Conservation (phyloP, 2,329 filamentous ascomycete species). For the Acrocalymma vagum region DNA sequence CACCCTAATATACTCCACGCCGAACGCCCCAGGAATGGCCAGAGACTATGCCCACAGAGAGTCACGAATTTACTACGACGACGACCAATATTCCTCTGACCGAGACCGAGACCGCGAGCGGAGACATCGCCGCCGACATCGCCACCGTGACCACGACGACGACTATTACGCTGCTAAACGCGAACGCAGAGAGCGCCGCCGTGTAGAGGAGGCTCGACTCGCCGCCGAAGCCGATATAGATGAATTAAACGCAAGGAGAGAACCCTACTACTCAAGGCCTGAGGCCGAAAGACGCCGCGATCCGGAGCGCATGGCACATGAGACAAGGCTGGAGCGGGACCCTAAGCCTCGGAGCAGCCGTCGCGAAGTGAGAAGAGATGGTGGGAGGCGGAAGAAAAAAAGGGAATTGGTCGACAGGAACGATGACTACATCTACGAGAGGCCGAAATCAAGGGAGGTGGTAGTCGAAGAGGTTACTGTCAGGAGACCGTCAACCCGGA, state of each 20-base stretch:
- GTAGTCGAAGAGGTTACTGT: conserved; percentile 39
- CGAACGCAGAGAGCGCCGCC: conserved; percentile 42
- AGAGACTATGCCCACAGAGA: conserved; percentile 40
- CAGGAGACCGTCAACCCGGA: conserved; percentile 33
- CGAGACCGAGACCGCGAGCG: conserved; percentile 33
- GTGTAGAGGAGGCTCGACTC: conserved; percentile 36
- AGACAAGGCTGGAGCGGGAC: conserved; percentile 29
- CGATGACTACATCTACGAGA: conserved; percentile 42
- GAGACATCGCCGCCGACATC: conserved; percentile 35
- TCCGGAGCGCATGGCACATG: conserved; percentile 43
- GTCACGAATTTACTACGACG: conserved; percentile 39
- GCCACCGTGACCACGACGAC: conserved; percentile 32
- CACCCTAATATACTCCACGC: conserved; percentile 35
- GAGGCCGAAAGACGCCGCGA: conserved; percentile 38
- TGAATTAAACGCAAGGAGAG: conserved; percentile 48
- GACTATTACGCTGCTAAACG: conserved; percentile 35
- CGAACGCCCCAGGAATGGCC: conserved; percentile 42
- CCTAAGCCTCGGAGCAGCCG: conserved; percentile 36
- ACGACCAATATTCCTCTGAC: conserved; percentile 35
- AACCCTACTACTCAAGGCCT: conserved; percentile 48
- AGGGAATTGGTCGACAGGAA: conserved; percentile 31
- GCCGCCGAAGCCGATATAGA: conserved; percentile 49
- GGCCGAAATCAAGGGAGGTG: conserved; percentile 35
- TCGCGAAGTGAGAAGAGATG: conserved; percentile 37
- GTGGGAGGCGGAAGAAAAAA: conserved; percentile 36